phyloP scores from a whole-genome alignment of 2,329 filamentous ascomycete genomes.

The Trichoderma aggressivum region DNA sequence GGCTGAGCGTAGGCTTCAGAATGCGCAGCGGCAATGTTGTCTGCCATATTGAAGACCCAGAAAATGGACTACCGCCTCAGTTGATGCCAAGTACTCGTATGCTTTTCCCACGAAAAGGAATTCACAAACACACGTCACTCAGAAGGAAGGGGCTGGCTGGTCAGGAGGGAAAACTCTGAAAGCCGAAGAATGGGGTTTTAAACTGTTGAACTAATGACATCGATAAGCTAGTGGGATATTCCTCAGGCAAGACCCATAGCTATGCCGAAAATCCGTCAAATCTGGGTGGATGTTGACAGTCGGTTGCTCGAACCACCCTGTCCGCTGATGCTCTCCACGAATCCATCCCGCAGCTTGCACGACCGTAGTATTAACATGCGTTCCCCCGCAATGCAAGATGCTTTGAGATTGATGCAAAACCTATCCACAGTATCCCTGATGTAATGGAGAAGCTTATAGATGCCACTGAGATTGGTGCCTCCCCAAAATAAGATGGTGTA shows the following conservation, averaged over 20 bases:
- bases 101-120: background rate
- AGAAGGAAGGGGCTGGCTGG: background rate
- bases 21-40: background rate
- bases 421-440: constrained; percentile 4
- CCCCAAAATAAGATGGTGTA: background rate
- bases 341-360: background rate
- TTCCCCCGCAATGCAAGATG: constrained; percentile 3
- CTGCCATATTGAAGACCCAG: background rate
- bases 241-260: background rate
- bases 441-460: background rate
- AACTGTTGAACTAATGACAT: background rate
- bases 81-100: background rate
- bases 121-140: background rate
- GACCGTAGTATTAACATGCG: background rate
- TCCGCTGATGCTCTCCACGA: background rate
- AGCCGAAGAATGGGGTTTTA: background rate
- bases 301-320: background rate
- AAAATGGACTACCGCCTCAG: background rate
- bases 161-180: background rate
- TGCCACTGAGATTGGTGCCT: background rate
- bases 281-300: background rate
- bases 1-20: background rate
- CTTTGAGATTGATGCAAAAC: background rate
- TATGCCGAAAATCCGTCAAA: constrained; percentile 2
- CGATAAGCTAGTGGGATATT: background rate